Base-by-base conservation (phyloP, 2,329 filamentous ascomycete species). In the Neofusicoccum ribis region DNA sequence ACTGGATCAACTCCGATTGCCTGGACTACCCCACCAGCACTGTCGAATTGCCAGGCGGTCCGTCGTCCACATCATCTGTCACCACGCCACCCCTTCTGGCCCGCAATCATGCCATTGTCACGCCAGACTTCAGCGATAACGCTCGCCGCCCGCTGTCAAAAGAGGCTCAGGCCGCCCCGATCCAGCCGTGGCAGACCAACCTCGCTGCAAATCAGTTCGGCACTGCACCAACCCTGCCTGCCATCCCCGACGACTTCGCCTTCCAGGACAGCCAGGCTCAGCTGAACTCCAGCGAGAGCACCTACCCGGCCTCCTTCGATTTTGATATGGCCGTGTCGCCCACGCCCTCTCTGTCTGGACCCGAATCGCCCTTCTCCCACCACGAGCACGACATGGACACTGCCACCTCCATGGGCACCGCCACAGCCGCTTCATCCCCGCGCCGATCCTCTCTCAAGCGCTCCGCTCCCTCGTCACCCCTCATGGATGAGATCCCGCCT, bases 271-370 rank as follows among this genome's bases (percentile, higher is more conserved):
- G 17, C 17, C 36, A 36, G 6, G 17, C 34, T 20, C 50, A 52
- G 51, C 51, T 49, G 51, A 58, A 23, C 43, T 8, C 39, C 52
- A 36, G 46, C 23, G 46, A 50, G 9, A 34, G 15, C 41, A 14
- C 52, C 7, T 65, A 60, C 62, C 15, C n/a, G 44, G 36, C 37
- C 47, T 20, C 49, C 39, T 66, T 71, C 9, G 52, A 63, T 44
- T 63, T 67, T 46, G 67, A 43, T 65, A 67, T 63, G 70, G 44
- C 63, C 54, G 50, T 64, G 8, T 76, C 75, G 27, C 71, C 70
- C 56, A 73, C 73, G 5, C 73, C 74, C 15, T 76, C 75, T n/a
- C 70, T 74, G 58, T 74, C 73, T 67, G 73, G 71, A 47, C 73
- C 76, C 54, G 68, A 68, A 59, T 72, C 72, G 3, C 71, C 72